Conservation (phyloP, 2,329 filamentous ascomycete species). For the Ilyonectria sp. region DNA sequence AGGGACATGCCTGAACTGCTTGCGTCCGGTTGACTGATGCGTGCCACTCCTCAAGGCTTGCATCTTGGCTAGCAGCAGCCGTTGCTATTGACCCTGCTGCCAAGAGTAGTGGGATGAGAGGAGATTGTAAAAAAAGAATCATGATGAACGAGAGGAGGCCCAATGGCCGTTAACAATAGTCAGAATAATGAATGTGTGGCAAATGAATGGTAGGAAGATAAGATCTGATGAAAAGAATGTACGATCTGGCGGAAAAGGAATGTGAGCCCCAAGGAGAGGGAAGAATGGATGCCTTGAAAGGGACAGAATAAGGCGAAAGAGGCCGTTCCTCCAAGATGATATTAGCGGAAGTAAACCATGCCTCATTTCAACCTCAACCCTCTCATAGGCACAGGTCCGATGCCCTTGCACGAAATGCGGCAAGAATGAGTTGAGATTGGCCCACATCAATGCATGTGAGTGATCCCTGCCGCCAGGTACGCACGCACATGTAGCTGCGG, state of each 20-base stretch:
- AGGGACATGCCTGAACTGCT: slow-evolving; percentile 1
- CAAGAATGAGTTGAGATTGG: slow-evolving; percentile 9
- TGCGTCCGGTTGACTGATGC: slow-evolving; percentile 3
- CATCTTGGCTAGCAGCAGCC: not conserved
- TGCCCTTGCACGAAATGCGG: slow-evolving; percentile 3
- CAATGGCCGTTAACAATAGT: not conserved
- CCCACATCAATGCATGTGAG: slow-evolving; percentile 7
- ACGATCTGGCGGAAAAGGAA: slow-evolving; percentile 1
- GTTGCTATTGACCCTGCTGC: slow-evolving; percentile 12
- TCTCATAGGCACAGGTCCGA: not conserved
- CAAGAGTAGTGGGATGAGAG: not conserved
- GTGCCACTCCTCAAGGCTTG: slow-evolving; percentile 1
- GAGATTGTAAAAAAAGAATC: slow-evolving; percentile 2
- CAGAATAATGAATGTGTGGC: slow-evolving; percentile 1
- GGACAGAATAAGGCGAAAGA: slow-evolving; percentile 2
- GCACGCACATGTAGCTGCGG: slow-evolving; percentile 9
- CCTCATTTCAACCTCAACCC: not conserved
- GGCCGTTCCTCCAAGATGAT: slow-evolving; percentile 7
- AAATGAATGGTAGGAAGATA: slow-evolving; percentile 1
- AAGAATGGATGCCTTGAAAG: slow-evolving; percentile 4
- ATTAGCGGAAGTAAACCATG: slow-evolving; percentile 5
- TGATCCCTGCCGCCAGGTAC: slow-evolving; percentile 8
- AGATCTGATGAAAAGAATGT: not conserved
- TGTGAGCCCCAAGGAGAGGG: slow-evolving; percentile 1
- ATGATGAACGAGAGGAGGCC: slow-evolving; percentile 6